phyloP scores from a whole-genome alignment of 2,329 filamentous ascomycete species.

The Claviceps fusiformis region DNA sequence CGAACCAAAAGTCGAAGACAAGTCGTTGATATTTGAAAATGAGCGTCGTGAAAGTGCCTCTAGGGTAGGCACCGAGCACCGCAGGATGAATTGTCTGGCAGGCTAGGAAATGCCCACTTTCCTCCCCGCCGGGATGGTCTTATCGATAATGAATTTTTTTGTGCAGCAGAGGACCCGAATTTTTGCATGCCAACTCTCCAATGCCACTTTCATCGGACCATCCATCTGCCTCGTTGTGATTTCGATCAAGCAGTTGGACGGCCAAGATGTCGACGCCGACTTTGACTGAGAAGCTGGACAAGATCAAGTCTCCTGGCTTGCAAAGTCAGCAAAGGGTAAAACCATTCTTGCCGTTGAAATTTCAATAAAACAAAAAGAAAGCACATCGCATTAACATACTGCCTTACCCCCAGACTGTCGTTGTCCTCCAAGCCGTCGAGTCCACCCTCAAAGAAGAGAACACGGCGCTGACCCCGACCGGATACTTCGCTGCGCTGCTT shows the following conservation, averaged over 20 bases:
- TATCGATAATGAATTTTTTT: conserved; percentile 15
- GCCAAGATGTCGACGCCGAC: conserved; percentile 28
- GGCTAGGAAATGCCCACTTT: neutral
- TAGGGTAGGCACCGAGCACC: neutral
- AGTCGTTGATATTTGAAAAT: neutral
- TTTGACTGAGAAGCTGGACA: conserved; percentile 83
- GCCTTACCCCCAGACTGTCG: conserved; percentile 46
- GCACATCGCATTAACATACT: neutral
- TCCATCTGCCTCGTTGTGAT: neutral
- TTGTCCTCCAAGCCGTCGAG: conserved; percentile 84
- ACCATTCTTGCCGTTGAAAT: conserved; percentile 9
- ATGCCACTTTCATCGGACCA: neutral
- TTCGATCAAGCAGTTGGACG: conserved; percentile 4
- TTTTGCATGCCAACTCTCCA: conserved; percentile 2
- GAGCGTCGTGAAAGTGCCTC: neutral
- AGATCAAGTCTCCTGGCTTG: conserved; percentile 92
- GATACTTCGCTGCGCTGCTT: conserved; percentile 90
- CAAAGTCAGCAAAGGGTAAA: conserved; percentile 86
- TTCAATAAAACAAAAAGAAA: neutral
- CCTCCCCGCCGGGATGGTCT: neutral
- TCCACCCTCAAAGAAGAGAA: conserved; percentile 84
- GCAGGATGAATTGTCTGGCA: too few species aligned
- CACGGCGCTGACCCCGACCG: conserved; percentile 68
- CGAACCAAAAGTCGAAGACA: neutral
- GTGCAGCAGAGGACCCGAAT: neutral